Evolutionary conservation across 2,329 filamentous ascomycete species (phyloP).

Genomic region (Cladosporium sp.): DNA sequence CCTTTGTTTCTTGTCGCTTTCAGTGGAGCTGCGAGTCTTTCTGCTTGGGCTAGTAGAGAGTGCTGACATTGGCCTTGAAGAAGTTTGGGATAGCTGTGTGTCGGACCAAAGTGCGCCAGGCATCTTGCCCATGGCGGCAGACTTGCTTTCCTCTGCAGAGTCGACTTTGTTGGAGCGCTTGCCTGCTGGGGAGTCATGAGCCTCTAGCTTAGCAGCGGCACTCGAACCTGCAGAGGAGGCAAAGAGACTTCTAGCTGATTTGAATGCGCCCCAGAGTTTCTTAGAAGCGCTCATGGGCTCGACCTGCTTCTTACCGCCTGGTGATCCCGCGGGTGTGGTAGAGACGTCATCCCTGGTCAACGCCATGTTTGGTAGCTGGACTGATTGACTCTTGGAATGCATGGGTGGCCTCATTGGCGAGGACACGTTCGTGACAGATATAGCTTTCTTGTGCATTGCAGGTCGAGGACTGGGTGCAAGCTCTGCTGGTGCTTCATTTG

Average conservation of each 20-base stretch:
- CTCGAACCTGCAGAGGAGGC: slow-evolving; percentile 65
- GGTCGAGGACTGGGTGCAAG: slow-evolving; percentile 26
- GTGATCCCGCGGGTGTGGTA: slow-evolving; percentile 57
- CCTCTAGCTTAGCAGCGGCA: slow-evolving; percentile 56
- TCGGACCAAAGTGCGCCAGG: slow-evolving; percentile 31
- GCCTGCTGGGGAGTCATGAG: slow-evolving; percentile 27
- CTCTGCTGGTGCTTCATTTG: background rate
- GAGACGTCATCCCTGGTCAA: slow-evolving; percentile 35
- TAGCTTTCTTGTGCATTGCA: slow-evolving; percentile 32
- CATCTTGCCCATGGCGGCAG: slow-evolving; percentile 26
- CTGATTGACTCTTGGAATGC: slow-evolving; percentile 55
- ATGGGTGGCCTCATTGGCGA: slow-evolving; percentile 43
- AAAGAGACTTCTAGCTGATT: slow-evolving; percentile 79
- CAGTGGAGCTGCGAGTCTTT: slow-evolving; percentile 56
- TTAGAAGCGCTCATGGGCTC: slow-evolving; percentile 90
- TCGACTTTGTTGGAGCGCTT: slow-evolving; percentile 18
- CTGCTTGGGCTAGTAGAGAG: slow-evolving; percentile 34
- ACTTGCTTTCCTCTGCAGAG: slow-evolving; percentile 17
- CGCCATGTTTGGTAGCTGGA: slow-evolving; percentile 34
- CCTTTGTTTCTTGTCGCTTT: slow-evolving; percentile 59
- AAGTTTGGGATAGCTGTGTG: slow-evolving; percentile 22
- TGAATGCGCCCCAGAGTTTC: slow-evolving; percentile 85
- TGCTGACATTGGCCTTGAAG: slow-evolving; percentile 22
- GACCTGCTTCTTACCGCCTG: slow-evolving; percentile 47
- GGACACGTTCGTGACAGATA: slow-evolving; percentile 33